phyloP scores from a whole-genome alignment of 495 filamentous ascomycete genomes.

The Podospora fimiseda region DNA sequence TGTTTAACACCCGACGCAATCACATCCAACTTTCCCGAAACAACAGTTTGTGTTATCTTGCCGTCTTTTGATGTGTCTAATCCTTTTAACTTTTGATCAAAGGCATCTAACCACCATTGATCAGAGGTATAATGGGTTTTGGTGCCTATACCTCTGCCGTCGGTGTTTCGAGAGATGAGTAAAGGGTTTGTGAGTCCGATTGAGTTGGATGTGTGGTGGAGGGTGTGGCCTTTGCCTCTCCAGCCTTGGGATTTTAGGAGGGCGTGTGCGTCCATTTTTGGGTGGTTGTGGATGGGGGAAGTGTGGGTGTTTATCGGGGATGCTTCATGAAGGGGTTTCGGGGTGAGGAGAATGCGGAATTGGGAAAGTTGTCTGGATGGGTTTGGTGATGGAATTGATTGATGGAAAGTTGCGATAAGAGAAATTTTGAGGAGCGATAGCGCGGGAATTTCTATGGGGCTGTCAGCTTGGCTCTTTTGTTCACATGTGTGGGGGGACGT shows the following conservation, averaged over 20 bases:
- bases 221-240: constrained; percentile 67
- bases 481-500: too few species aligned
- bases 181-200: constrained; percentile 64
- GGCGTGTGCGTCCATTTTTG: constrained; percentile 26
- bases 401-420: constrained; percentile 1
- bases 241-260: constrained; percentile 68
- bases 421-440: too few species aligned
- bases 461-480: too few species aligned
- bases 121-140: constrained; percentile 56
- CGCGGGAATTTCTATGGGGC: too few species aligned
- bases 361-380: not conserved
- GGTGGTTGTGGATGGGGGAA: not conserved
- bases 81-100: constrained; percentile 70
- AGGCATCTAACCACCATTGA: constrained; percentile 78
- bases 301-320: not conserved
- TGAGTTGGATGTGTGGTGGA: constrained; percentile 58
- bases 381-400: not conserved
- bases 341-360: not conserved
- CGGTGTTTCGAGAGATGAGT: constrained; percentile 59
- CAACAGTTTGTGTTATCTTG: constrained; percentile 43
- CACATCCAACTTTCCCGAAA: constrained; percentile 46
- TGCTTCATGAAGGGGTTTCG: not conserved
- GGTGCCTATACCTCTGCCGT: constrained; percentile 65
- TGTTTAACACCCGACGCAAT: constrained; percentile 33
- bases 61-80: constrained; percentile 51